A percentile compares a stretch with the other conserved stretches of the same genome.
These are phyloP conservation scores for Paraphoma sp. DNA, from an alignment of 2,329 filamentous ascomycete species.

Conservation along the genomic window DNA sequence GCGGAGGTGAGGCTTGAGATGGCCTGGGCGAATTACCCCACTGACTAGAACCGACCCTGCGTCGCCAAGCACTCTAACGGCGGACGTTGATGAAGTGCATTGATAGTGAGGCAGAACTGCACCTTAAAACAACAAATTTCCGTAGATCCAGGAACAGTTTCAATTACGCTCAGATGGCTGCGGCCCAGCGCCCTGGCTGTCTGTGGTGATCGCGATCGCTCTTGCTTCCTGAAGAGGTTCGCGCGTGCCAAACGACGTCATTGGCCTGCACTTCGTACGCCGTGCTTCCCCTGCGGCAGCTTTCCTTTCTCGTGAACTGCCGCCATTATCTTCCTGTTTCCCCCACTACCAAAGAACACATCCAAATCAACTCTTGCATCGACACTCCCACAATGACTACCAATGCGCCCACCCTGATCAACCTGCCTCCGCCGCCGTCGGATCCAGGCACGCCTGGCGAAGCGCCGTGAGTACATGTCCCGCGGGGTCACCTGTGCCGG, in stretches of 20 bases:
- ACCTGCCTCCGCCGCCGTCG: constrained; percentile 81
- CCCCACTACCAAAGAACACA: background rate
- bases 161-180: background rate
- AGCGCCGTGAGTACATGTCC: constrained; percentile 71
- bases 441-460: constrained; percentile 88
- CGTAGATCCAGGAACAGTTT: background rate
- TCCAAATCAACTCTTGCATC: background rate
- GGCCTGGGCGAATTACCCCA: background rate
- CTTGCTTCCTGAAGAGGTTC: background rate
- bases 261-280: background rate
- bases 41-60: background rate
- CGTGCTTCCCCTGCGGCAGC: background rate
- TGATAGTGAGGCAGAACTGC: background rate
- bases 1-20: background rate
- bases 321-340: background rate
- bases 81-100: background rate
- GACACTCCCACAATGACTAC: constrained; percentile 33
- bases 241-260: background rate
- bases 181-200: background rate
- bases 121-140: background rate
- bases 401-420: constrained; percentile 73
- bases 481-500: constrained; percentile 10
- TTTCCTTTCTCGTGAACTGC: background rate
- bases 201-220: background rate
- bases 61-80: background rate